Percentiles rank a stretch among this genome's conserved stretches.
Conservation (phyloP, 148 eudicot species). For the Polygonum aviculare region DNA sequence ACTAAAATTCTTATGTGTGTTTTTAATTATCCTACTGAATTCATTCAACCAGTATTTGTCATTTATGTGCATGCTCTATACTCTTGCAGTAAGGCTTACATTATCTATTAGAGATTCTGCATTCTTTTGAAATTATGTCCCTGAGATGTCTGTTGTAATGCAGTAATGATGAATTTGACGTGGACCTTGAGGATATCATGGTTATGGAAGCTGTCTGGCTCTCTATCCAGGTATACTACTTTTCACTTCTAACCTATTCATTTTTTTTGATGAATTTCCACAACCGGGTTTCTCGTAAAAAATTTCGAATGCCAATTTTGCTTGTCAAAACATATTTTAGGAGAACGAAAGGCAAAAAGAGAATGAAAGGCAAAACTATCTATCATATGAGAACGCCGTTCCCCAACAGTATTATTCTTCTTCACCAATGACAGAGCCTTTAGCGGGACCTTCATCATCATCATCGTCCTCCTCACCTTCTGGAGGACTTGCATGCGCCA, state of each 20-base stretch:
- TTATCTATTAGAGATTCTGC: neutral
- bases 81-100: neutral
- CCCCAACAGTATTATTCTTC: constrained; percentile 36
- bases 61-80: neutral
- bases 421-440: constrained; percentile 25
- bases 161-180: constrained; percentile 82
- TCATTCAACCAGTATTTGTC: neutral
- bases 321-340: constrained; percentile 20
- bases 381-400: constrained; percentile 20
- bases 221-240: constrained; percentile 67
- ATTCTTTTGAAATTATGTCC: neutral
- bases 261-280: neutral
- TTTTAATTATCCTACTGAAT: neutral
- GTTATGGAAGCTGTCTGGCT: constrained; percentile 99
- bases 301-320: neutral
- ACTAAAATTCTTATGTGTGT: neutral
- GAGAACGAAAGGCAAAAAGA: constrained; percentile 62
- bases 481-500: constrained; percentile 89
- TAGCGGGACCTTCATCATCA: constrained; percentile 26
- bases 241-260: neutral
- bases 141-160: constrained; percentile 13
- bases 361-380: constrained; percentile 34
- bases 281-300: neutral
- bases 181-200: constrained; percentile 97
- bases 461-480: constrained; percentile 90